A percentile compares a stretch with the other conserved stretches of the same genome.
Conservation (phyloP, 2,329 filamentous ascomycete species). For the Emydomyces testavorans region DNA sequence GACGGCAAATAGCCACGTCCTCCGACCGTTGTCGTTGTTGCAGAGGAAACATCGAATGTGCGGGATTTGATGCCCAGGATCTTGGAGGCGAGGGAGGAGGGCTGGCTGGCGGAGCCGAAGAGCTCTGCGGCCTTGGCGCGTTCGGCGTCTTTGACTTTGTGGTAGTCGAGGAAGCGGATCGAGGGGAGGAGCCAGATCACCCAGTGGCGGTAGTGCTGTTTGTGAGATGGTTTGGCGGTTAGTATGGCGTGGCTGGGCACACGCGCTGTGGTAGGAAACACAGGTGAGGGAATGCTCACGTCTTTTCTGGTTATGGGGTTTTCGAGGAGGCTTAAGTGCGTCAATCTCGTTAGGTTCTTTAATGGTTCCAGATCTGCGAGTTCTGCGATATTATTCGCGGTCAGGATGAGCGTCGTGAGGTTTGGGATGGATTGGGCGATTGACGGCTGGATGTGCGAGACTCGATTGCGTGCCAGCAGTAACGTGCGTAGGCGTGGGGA, state of each 20-base stretch:
- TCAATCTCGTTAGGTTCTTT: slow-evolving; percentile 55
- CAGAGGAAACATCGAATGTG: slow-evolving; percentile 49
- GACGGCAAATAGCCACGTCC: slow-evolving; percentile 31
- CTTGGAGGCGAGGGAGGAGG: slow-evolving; percentile 68
- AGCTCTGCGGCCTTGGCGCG: slow-evolving; percentile 63
- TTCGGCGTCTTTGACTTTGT: slow-evolving; percentile 81
- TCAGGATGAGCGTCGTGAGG: slow-evolving; percentile 68
- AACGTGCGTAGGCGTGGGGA: slow-evolving; percentile 79
- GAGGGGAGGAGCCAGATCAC: slow-evolving; percentile 74
- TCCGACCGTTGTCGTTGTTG: slow-evolving; percentile 28
- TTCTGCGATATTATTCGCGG: slow-evolving; percentile 70
- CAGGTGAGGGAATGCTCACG: slow-evolving; percentile 45
- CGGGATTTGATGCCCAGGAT: slow-evolving; percentile 77
- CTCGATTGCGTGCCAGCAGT: slow-evolving; percentile 78
- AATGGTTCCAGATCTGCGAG: slow-evolving; percentile 81
- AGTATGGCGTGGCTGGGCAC: neutral
- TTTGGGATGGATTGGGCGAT: slow-evolving; percentile 68
- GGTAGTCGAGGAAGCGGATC: slow-evolving; percentile 83
- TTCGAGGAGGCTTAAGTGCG: slow-evolving; percentile 68
- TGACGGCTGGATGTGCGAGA: slow-evolving; percentile 66
- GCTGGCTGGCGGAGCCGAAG: slow-evolving; percentile 62
- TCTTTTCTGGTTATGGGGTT: slow-evolving; percentile 90
- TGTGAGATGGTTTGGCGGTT: neutral
- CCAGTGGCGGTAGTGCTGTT: slow-evolving; percentile 82
- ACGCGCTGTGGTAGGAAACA: neutral